Conservation (phyloP, 73 alveolate species). For the Tetrahymena borealis region DNA sequence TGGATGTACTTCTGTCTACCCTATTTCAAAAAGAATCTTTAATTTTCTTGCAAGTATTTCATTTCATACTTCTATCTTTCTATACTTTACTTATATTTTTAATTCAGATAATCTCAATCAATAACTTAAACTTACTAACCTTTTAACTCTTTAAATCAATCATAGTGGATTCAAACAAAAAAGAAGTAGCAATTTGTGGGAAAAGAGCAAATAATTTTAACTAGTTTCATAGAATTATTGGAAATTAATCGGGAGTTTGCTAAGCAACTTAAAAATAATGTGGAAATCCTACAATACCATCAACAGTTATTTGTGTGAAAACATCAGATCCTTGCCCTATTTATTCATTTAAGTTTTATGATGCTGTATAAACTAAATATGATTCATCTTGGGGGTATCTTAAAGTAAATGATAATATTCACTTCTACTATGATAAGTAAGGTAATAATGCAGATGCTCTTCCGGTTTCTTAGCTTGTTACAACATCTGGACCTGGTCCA, state of each 20-base stretch:
- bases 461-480: not conserved
- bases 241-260: not conserved
- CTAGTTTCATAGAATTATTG: not conserved
- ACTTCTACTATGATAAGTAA: not conserved
- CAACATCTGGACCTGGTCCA: not conserved
- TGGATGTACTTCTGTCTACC: not conserved
- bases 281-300: not conserved
- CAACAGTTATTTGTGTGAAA: not conserved
- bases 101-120: too few species aligned
- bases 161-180: not conserved
- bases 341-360: not conserved
- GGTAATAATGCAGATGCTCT: not conserved
- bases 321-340: not conserved
- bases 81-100: too few species aligned
- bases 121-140: too few species aligned
- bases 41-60: not conserved
- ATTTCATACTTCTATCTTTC: not conserved
- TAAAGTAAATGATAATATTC: not conserved
- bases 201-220: not conserved
- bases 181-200: not conserved
- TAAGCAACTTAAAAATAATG: not conserved
- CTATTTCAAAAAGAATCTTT: not conserved
- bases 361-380: not conserved
- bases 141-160: too few species aligned
- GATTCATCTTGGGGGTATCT: not conserved